phyloP scores from a whole-genome alignment of 2,329 filamentous ascomycete species.

The Rutstroemia sp. region DNA sequence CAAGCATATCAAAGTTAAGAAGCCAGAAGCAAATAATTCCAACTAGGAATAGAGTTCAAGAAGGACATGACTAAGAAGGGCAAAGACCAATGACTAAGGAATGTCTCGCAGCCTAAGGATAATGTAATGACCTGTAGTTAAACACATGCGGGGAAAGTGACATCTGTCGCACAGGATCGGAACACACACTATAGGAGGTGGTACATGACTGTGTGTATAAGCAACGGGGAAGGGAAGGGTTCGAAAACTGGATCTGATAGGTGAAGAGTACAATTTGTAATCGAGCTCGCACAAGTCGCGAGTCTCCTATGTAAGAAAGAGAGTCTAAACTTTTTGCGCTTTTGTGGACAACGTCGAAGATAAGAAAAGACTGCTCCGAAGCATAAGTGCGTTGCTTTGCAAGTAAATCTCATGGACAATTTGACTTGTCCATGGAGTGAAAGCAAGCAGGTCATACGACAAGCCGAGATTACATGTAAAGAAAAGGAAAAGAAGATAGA shows the following conservation, averaged over 20 bases:
- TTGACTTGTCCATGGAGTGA: slow-evolving; percentile 10
- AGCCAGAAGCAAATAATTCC: neutral
- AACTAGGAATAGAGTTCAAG: neutral
- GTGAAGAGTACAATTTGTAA: slow-evolving; percentile 15
- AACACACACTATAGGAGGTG: slow-evolving; percentile 3
- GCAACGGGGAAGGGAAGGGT: slow-evolving; percentile 4
- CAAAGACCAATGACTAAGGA: neutral
- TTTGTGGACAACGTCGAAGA: slow-evolving; percentile 15
- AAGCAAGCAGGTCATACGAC: slow-evolving; percentile 17
- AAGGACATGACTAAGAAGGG: neutral
- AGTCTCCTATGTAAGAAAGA: slow-evolving; percentile 17
- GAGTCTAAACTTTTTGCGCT: slow-evolving; percentile 26
- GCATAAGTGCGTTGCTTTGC: slow-evolving; percentile 11
- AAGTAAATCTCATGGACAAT: slow-evolving; percentile 13
- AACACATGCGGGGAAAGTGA: neutral
- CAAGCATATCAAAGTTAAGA: too few species aligned
- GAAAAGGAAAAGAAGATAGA: slow-evolving; percentile 17
- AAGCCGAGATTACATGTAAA: slow-evolving; percentile 20
- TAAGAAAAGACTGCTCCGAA: slow-evolving; percentile 16
- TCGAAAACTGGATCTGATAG: slow-evolving; percentile 1
- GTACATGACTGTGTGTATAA: slow-evolving; percentile 1
- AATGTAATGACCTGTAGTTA: neutral
- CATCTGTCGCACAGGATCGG: slow-evolving; percentile 3
- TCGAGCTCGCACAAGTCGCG: slow-evolving; percentile 20
- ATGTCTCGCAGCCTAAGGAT: neutral